Base-by-base conservation (phyloP, 1,139 yeast genomes). In the Hemisphaericaspora xylanilytica region DNA sequence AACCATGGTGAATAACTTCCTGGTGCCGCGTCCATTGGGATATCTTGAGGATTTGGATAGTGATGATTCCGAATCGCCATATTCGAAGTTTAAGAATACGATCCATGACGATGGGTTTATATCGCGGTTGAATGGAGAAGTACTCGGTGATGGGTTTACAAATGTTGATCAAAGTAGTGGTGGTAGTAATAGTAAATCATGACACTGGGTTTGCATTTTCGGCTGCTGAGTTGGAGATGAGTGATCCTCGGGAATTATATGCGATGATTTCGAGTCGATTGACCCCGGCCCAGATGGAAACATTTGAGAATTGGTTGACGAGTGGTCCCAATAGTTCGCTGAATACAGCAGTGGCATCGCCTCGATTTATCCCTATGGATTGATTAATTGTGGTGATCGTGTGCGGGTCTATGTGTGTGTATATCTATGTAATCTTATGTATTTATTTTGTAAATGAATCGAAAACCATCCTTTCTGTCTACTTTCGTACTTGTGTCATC, bases 1-100 rank as follows among this genome's bases (percentile, higher is more conserved):
- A 29, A 38, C 28, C 17, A 38, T 38, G 33, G 40, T 38, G 5
- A 35, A 35, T 24, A 35, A 31, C 16, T 35, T 28, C 26, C 28
- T 32, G 16, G 33, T 35, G 7, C 37, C 37, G 5, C 28, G 37
- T 21, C 37, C 37, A 22, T 21, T 35, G 10, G 37, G 37, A 28
- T 35, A 35, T 30, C 29, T 35, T 13, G 37, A 35, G 16, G 37
- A 35, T 16, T 17, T 35, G 21, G 28, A 32, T 22, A 25, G 35
- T 24, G 35, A 32, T 13, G 29, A 28, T 11, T 28, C 36, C 18
- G 27, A 33, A 14, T 33, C 36, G 4, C 31, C 22, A 11, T 33
- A 27, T 27, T 33, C 36, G 12, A 20, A 27, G 18, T 33, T 33
- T 27, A 33, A 20, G 11, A 29, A 33, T 14, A 33, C 25, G 4